phyloP scores from a whole-genome alignment of 331 rosid species.

The Dryas integrifolia region DNA sequence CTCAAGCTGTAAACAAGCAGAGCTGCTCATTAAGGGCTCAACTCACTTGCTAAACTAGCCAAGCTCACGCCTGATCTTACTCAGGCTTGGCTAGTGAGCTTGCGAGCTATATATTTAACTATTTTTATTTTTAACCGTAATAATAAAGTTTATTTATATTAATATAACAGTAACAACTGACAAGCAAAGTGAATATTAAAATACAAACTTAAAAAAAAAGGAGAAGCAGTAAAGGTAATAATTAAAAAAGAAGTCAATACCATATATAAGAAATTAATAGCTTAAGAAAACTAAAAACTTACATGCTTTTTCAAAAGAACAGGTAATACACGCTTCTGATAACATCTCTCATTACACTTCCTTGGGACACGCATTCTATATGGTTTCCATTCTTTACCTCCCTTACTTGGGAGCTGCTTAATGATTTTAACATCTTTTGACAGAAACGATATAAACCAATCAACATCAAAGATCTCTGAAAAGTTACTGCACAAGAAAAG shows the following conservation, averaged over 20 bases:
- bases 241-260: constrained; percentile 13
- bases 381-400: constrained; percentile 59
- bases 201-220: not conserved
- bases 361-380: constrained; percentile 91
- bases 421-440: constrained; percentile 83
- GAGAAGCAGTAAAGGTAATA: constrained; percentile 1
- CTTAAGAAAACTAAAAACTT: constrained; percentile 51
- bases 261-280: constrained; percentile 15
- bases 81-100: not conserved
- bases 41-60: not conserved
- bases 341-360: constrained; percentile 93
- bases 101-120: not conserved
- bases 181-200: not conserved
- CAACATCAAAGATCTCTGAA: constrained; percentile 87
- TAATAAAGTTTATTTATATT: no score
- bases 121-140: no score
- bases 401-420: constrained; percentile 73
- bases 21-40: not conserved
- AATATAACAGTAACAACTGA: not conserved
- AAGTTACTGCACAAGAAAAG: constrained; percentile 68
- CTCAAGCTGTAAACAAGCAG: not conserved
- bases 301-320: constrained; percentile 89
- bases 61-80: not conserved
- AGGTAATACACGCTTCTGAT: constrained; percentile 74
- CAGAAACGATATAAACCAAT: constrained; percentile 73